These are phyloP conservation scores for Tulasnella sp. DNA, from an alignment of 768 basidiomycete species.

Conservation along the genomic window DNA sequence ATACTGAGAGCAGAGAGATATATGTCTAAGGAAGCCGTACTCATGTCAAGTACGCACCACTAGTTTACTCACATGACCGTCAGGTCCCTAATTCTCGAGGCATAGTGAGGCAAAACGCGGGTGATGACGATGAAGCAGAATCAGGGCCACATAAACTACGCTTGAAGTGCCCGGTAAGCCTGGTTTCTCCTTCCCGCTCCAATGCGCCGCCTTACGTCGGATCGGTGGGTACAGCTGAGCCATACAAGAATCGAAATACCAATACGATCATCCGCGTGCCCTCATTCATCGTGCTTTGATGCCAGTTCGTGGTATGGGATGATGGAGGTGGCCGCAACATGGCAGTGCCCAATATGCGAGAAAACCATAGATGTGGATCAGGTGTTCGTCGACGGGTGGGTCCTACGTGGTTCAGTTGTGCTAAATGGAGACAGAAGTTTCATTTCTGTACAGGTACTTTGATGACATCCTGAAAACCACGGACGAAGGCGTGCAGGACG, in stretches of 20 bases:
- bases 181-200: background rate
- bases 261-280: slow-evolving; percentile 77
- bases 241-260: slow-evolving; percentile 81
- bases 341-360: slow-evolving; percentile 92
- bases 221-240: slow-evolving; percentile 52
- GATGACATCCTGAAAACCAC: slow-evolving; percentile 75
- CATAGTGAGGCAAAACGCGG: slow-evolving; percentile 54
- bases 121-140: slow-evolving; percentile 86
- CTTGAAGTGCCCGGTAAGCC: slow-evolving; percentile 85
- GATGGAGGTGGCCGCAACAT: slow-evolving; percentile 95
- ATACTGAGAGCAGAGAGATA: slow-evolving; percentile 65
- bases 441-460: slow-evolving; percentile 60
- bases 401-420: background rate
- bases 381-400: slow-evolving; percentile 87
- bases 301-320: slow-evolving; percentile 89
- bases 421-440: background rate
- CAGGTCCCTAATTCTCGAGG: background rate
- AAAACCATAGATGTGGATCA: slow-evolving; percentile 70
- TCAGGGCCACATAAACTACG: slow-evolving; percentile 87
- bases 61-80: background rate
- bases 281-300: slow-evolving; percentile 94
- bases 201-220: background rate
- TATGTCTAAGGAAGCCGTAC: slow-evolving; percentile 57
- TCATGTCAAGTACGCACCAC: slow-evolving; percentile 56
- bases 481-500: slow-evolving; percentile 79